phyloP scores from a whole-genome alignment of 805 yeast genomes.

The Metschnikowia corniflorae region DNA sequence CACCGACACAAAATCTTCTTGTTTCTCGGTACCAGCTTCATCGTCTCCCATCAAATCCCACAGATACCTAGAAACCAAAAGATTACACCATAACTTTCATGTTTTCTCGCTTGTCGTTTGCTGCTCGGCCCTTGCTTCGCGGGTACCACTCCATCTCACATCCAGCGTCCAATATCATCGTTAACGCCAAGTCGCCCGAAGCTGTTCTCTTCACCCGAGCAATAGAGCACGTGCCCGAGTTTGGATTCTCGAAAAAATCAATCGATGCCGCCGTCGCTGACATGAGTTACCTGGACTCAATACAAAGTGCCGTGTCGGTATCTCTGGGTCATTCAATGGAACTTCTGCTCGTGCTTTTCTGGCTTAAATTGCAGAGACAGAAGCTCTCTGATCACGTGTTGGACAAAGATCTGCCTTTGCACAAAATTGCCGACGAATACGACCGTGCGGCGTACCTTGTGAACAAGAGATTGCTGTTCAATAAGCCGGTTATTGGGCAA shows the following conservation, averaged over 20 bases:
- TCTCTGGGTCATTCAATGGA: slow-evolving; percentile 28
- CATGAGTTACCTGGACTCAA: slow-evolving; percentile 50
- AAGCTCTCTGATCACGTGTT: slow-evolving; percentile 30
- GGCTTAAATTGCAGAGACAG: slow-evolving; percentile 44
- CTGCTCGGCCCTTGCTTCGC: slow-evolving; percentile 2
- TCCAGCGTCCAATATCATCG: slow-evolving; percentile 31
- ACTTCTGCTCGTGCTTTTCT: slow-evolving; percentile 52
- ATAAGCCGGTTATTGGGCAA: slow-evolving; percentile 43
- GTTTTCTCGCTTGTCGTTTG: slow-evolving; percentile 6
- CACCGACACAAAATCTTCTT: no score
- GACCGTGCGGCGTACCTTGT: slow-evolving; percentile 44
- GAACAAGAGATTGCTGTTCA: slow-evolving; percentile 49
- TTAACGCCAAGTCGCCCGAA: slow-evolving; percentile 34
- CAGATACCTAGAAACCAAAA: background rate
- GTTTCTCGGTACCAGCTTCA: no score
- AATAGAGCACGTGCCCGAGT: slow-evolving; percentile 42
- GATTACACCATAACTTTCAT: background rate
- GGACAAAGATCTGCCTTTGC: slow-evolving; percentile 23
- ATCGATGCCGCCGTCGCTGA: slow-evolving; percentile 48
- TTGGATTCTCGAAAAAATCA: slow-evolving; percentile 50
- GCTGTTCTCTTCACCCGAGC: slow-evolving; percentile 38
- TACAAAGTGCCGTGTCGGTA: slow-evolving; percentile 38
- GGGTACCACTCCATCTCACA: slow-evolving; percentile 38
- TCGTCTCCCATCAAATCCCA: no score
- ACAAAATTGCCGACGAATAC: slow-evolving; percentile 29